phyloP scores from a whole-genome alignment of 2,329 filamentous ascomycete genomes.

The Pseudohalonectria lignicola region DNA sequence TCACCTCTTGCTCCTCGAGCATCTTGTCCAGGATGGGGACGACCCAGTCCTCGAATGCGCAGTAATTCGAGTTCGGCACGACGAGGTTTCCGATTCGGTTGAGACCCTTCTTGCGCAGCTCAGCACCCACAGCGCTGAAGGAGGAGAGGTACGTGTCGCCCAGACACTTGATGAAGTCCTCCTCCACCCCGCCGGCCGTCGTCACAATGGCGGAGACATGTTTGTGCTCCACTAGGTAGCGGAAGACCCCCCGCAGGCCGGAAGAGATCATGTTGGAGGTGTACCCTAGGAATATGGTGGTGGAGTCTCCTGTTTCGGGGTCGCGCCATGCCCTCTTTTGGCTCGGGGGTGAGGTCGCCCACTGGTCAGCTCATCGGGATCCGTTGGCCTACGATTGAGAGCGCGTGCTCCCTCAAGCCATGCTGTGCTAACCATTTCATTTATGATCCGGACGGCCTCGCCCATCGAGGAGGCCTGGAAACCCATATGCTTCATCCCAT shows the following conservation, averaged over 20 bases:
- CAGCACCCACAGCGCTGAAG: conserved; percentile 67
- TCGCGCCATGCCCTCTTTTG: conserved; percentile 64
- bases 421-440: conserved; percentile 78
- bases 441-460: conserved; percentile 84
- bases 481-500: conserved; percentile 80
- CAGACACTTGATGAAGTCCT: conserved; percentile 97
- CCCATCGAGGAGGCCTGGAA: conserved; percentile 60
- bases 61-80: conserved; percentile 96
- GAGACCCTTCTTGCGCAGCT: conserved; percentile 72
- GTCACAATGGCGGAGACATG: conserved; percentile 92
- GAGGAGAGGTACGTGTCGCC: conserved; percentile 87
- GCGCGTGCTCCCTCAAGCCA: too few species aligned
- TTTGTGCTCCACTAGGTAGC: conserved; percentile 85
- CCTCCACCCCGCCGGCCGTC: conserved; percentile 89
- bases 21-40: conserved; percentile 90
- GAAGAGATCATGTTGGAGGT: conserved; percentile 97
- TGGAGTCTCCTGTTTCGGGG: conserved; percentile 64
- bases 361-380: conserved; percentile 3
- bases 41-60: conserved; percentile 95
- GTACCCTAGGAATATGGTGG: conserved; percentile 95
- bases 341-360: conserved; percentile 7
- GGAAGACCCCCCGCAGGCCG: conserved; percentile 79
- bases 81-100: conserved; percentile 95
- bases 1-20: conserved; percentile 85
- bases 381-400: too few species aligned